Evolutionary conservation across 73 alveolate genomes (phyloP), one percentile per base, ranked within the genome.

Genomic region (Tetrahymena malaccensis): DNA sequence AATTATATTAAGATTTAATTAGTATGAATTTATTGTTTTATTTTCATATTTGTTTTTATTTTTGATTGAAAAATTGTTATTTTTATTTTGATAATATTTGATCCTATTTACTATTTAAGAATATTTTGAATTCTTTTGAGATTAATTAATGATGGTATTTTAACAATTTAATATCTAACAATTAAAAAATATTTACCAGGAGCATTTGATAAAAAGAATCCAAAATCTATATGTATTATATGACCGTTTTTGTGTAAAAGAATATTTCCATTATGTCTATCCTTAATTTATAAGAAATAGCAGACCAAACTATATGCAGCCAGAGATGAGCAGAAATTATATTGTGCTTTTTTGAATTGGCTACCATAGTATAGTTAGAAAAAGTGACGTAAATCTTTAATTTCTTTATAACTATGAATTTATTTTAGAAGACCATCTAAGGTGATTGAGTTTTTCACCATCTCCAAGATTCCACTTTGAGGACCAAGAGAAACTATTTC

Each of bases 221-320:
- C 99, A 94, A 98, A 98, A 96, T 98, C 99, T 55, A 98, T 98
- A 95, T 98, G 99, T 55, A 98, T 96, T 37, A 98, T 97, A 93
- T 97, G 98, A 0, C 99, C 99, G 55, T 98, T 97, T 83, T 94
- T 97, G 96, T 98, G 99, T 31, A 98, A 95, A 85, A 98, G 96
- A 10, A 98, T 98, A 96, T 98, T 98, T 19, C 99, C 99, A 96
- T 98, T 98, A 93, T 98, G 99, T 94, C 99, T 96, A 95, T 98
- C 99, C 93, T 98, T 98, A 43, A 98, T 98, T 97, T 98, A 97
- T 93, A 98, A 96, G 95, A 98, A 97, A 94, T 97, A 98, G 96
- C 99, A 98, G 93, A 98, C 98, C 50, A 98, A 96, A 70, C 98
- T 96, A 96, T 98, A 98, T 10, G 99, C 99, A 31, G 99, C 99